These are phyloP conservation scores for Laetiporus sulphureus DNA, from an alignment of 1,284 basidiomycete genomes.

Conservation along the genomic window DNA sequence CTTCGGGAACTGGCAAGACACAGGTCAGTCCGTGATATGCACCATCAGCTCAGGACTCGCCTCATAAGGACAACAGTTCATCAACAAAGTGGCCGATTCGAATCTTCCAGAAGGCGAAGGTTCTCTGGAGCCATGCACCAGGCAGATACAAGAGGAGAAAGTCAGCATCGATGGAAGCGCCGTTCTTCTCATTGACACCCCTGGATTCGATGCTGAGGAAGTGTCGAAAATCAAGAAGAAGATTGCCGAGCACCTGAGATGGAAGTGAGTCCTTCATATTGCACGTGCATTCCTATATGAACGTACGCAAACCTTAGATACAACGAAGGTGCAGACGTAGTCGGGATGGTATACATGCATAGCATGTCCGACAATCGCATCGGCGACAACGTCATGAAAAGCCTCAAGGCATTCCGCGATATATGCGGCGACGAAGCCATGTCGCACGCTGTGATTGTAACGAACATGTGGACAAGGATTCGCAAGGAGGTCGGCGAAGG, in stretches of 20 bases:
- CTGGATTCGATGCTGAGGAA: slow-evolving; percentile 1
- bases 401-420: slow-evolving; percentile 10
- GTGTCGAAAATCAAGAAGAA: background rate
- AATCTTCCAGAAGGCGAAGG: background rate
- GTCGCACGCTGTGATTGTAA: slow-evolving; percentile 36
- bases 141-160: background rate
- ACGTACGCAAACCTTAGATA: background rate
- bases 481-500: slow-evolving; percentile 12
- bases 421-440: slow-evolving; percentile 12
- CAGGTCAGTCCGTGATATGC: background rate
- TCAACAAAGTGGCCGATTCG: background rate
- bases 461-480: slow-evolving; percentile 42
- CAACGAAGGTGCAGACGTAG: background rate
- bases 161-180: background rate
- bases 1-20: slow-evolving; percentile 6
- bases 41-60: no score
- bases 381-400: slow-evolving; percentile 5
- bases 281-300: background rate
- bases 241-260: background rate
- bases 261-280: background rate
- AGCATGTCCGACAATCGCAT: slow-evolving; percentile 13
- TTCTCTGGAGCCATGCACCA: slow-evolving; percentile 1
- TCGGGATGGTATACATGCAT: slow-evolving; percentile 14
- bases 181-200: slow-evolving; percentile 1
- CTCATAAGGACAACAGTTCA: background rate